A percentile compares a stretch with the other conserved stretches of the same genome.
Evolutionary conservation across 1,284 basidiomycete genomes (phyloP).

Genomic region (Apiotrichum siamense): DNA sequence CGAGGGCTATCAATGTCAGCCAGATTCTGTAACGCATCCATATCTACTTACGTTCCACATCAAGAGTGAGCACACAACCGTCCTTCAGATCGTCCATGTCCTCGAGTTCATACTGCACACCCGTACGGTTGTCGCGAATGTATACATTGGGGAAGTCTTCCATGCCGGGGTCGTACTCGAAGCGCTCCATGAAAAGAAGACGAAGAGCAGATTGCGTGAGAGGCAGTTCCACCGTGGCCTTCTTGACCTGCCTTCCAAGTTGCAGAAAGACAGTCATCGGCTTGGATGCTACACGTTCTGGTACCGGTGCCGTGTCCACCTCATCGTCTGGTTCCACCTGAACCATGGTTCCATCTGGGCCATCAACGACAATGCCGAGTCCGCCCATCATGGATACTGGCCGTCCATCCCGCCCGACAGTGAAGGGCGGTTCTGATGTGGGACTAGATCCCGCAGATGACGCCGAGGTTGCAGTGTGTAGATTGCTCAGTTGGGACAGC

Average conservation of each 20-base stretch:
- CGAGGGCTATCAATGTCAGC: constrained; percentile 65
- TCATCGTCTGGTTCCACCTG: constrained; percentile 1
- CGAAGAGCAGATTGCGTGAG: constrained; percentile 45
- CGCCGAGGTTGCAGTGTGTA: not conserved
- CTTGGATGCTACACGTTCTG: constrained; percentile 41
- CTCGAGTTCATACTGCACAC: constrained; percentile 92
- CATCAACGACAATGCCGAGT: not conserved
- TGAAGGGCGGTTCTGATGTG: not conserved
- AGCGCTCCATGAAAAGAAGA: constrained; percentile 87
- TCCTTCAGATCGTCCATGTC: constrained; percentile 89
- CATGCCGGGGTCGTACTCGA: constrained; percentile 85
- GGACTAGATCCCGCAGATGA: not conserved
- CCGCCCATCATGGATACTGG: not conserved
- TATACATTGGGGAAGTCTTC: constrained; percentile 96
- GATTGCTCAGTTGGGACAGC: not conserved
- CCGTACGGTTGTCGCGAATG: constrained; percentile 81
- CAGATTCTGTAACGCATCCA: not conserved
- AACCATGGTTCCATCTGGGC: constrained; percentile 1
- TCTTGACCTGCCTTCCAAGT: constrained; percentile 86
- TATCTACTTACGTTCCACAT: constrained; percentile 83
- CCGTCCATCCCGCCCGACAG: not conserved
- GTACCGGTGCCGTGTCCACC: constrained; percentile 3
- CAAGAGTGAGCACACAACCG: constrained; percentile 78
- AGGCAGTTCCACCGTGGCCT: constrained; percentile 65
- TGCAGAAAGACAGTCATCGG: constrained; percentile 71